Evolutionary conservation across 768 basidiomycete species (phyloP), one percentile per base, ranked within the genome.

Genomic region (Amanita inopinata): DNA sequence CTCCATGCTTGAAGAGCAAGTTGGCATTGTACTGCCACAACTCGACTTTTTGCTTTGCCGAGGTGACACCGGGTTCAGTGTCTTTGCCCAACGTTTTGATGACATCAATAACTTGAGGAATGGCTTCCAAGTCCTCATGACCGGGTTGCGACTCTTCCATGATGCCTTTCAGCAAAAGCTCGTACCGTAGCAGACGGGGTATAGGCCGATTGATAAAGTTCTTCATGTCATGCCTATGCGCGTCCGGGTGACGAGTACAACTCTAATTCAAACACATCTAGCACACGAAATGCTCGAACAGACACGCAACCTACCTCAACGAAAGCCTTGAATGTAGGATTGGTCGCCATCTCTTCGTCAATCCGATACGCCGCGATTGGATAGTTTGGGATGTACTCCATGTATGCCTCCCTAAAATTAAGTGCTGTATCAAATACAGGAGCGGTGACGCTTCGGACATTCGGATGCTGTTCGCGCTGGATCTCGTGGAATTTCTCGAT

Each of bases 201-300:
- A 94, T 89, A 2, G 94, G 90, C 36, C 91, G 77, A 49, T 89
- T 81, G 53, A 94, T 82, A 62, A 97, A 98, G 50, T 72, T 82
- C 57, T 91, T 91, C 76, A 99, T 84, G 50, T 89, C 88, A 22
- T 87, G 70, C 38, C 83, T 74, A 53, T 85, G 81, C 0, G 91
- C 77, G 45, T 84, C 82, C 0, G 83, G 78, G 51, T 89, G 80
- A 25, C 82, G 76, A 6, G 66, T 55, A 28, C 65, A 65, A 46
- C 61, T 59, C 70, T 73, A 22, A 12, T 11, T 3, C 3, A 30
- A 28, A 35, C 2, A 25, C 15, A 36, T 4, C 5, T 25, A 28
- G n/a, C 12, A 33, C 7, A 30, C 7, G n/a, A 33, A 41, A 11
- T 3, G 23, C 25, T 10, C 1, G 22, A 14, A 17, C 38, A 14